Evolutionary conservation across 345 rosid species (phyloP).

Genomic region (Lepidium didymum): DNA sequence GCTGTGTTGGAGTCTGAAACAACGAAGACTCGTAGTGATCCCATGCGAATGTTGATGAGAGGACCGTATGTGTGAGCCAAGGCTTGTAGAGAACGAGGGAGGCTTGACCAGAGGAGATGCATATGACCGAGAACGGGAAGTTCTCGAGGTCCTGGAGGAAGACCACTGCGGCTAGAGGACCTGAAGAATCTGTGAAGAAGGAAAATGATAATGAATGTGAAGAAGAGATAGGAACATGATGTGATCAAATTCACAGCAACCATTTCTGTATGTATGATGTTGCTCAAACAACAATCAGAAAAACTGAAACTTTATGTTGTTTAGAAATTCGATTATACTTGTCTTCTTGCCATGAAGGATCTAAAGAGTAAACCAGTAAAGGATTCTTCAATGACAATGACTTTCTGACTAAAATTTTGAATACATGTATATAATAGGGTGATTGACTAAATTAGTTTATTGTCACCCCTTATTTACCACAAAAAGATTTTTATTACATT

Average conservation of each 20-base stretch:
- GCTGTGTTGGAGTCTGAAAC: slow-evolving; percentile 46
- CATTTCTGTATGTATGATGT: background rate
- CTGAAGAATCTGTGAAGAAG: slow-evolving; percentile 7
- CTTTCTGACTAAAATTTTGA: background rate
- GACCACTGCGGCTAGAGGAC: background rate
- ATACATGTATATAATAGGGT: background rate
- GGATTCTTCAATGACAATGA: slow-evolving; percentile 8
- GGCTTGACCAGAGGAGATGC: slow-evolving; percentile 46
- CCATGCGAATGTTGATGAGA: slow-evolving; percentile 43
- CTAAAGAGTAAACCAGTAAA: background rate
- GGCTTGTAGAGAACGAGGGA: slow-evolving; percentile 45
- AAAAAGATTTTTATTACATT: too few species aligned
- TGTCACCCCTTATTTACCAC: too few species aligned
- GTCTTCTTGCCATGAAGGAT: slow-evolving; percentile 24
- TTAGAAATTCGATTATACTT: background rate
- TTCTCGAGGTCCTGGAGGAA: slow-evolving; percentile 55
- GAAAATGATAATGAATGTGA: slow-evolving; percentile 8
- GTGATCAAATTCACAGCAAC: background rate
- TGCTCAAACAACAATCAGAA: background rate
- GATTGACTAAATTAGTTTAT: too few species aligned
- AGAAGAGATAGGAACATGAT: background rate
- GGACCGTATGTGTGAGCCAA: slow-evolving; percentile 53
- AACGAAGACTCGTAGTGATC: slow-evolving; percentile 32
- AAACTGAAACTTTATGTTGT: background rate
- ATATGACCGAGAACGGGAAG: slow-evolving; percentile 68